Conservation (phyloP, 257 asterid species). For the Rubia yunnanensis region DNA sequence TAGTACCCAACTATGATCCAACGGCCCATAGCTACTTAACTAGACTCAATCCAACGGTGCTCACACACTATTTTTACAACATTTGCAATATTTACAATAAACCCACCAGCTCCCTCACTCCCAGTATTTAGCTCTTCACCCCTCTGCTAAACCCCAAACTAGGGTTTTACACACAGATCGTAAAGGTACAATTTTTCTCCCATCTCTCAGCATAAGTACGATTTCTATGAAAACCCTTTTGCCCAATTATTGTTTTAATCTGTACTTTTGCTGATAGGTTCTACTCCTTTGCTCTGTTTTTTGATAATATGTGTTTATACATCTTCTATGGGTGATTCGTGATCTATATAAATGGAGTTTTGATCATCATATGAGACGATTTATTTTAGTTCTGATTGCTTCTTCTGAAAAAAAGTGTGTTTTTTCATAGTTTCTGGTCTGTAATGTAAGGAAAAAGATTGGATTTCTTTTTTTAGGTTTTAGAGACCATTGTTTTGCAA, state of each 20-base stretch:
- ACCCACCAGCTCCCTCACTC: not conserved
- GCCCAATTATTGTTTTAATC: not conserved
- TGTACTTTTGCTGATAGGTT: not conserved
- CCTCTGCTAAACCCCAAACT: conserved; percentile 5
- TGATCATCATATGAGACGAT: not conserved
- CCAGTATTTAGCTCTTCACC: not conserved
- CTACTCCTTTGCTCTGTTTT: not conserved
- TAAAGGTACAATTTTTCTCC: conserved; percentile 7
- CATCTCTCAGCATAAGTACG: not conserved
- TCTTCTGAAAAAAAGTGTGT: not conserved
- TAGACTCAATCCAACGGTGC: conserved; percentile 4
- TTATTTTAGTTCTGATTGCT: not conserved
- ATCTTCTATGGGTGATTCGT: not conserved
- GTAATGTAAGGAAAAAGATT: too few species aligned
- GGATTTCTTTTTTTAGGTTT: too few species aligned
- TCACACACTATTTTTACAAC: too few species aligned
- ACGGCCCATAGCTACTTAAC: not conserved
- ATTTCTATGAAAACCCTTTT: not conserved
- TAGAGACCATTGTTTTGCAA: not conserved
- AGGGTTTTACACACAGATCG: conserved; percentile 13
- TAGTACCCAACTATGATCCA: too few species aligned
- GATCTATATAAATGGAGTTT: not conserved
- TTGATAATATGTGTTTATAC: not conserved
- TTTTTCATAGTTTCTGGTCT: too few species aligned
- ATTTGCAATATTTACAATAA: not conserved